Conservation (phyloP, 2,329 filamentous ascomycete genomes). For the Colletotrichum filicis region DNA sequence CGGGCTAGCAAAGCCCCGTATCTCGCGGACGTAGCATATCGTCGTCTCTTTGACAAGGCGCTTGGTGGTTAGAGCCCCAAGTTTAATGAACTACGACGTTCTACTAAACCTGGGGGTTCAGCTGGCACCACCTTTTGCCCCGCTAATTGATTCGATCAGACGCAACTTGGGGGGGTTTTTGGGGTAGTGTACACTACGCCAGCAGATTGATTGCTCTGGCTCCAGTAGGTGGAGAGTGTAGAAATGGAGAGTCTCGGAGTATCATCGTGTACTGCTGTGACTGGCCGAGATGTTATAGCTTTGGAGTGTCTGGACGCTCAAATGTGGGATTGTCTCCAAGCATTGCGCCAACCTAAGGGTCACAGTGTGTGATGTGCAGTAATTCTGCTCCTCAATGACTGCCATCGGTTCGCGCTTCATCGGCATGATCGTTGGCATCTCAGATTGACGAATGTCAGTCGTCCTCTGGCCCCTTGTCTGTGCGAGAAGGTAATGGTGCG, state of each 20-base stretch:
- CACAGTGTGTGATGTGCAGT: background rate
- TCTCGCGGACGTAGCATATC: slow-evolving; percentile 7
- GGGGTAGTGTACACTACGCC: slow-evolving; percentile 2
- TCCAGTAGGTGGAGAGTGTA: slow-evolving; percentile 15
- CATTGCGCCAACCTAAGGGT: slow-evolving; percentile 6
- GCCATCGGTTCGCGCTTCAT: slow-evolving; percentile 1
- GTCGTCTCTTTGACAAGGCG: slow-evolving; percentile 13
- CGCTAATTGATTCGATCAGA: slow-evolving; percentile 19
- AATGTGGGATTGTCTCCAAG: background rate
- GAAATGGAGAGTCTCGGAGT: slow-evolving; percentile 8
- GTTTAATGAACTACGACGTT: slow-evolving; percentile 16
- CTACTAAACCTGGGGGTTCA: slow-evolving; percentile 17
- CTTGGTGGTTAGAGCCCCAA: slow-evolving; percentile 13
- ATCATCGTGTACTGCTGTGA: slow-evolving; percentile 1
- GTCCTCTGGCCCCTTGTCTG: slow-evolving; percentile 12
- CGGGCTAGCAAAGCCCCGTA: background rate
- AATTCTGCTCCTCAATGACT: background rate
- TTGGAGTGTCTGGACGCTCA: background rate
- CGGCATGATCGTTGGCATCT: background rate
- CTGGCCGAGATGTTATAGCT: background rate
- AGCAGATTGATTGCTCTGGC: slow-evolving; percentile 21
- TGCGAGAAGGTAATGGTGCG: slow-evolving; percentile 15
- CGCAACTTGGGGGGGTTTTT: slow-evolving; percentile 17
- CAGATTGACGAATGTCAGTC: slow-evolving; percentile 8
- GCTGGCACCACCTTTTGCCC: slow-evolving; percentile 13